Base-by-base conservation (phyloP, 1,284 basidiomycete species). In the Pyrrhoderma noxium region DNA sequence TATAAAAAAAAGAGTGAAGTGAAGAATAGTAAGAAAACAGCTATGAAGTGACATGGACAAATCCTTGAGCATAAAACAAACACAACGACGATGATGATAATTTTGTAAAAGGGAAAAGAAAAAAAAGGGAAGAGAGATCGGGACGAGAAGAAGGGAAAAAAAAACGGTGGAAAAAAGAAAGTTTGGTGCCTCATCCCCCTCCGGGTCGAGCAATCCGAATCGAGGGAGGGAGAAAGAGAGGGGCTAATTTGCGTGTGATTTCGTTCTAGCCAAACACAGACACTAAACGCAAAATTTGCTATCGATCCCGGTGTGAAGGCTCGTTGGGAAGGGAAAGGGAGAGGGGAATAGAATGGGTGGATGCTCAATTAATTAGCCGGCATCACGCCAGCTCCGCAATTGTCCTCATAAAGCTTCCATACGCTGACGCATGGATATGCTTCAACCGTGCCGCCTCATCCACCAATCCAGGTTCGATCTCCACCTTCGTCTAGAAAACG, bases 381-480 rank as follows among this genome's bases (percentile, higher is more conserved):
- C n/a, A 18, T 54, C 45, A 55, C 18, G 53, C 44, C 45, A 51
- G 35, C 38, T 52, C 27, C 41, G 44, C 49, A 51, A 55, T 51
- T 51, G 53, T 55, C 39, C 36, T 47, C 53, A 55, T 40, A 36
- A 55, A 51, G 38, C 49, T 51, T 14, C 44, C 49, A 23, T 47
- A 51, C 14, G 72, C 73, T 14, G 70, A 68, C 14, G 71, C 67
- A 52, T 78, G 77, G 19, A 82, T 70, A 59, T 80, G 77, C 38
- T 70, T 67, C 53, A 81, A 57, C 49, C 72, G 74, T 2, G 74
- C 71, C 23, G 68, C 69, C 49, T 81, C 77, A 44, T 73, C 69
- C 41, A 73, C 69, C 36, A 72, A 65, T 4, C 66, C 64, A 27
- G 70, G 59, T 38, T 70, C 71, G 2, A 76, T 60, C 36, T 75